Conservation (phyloP, 148 eudicot species). For the Rhododendron griersonianum region DNA sequence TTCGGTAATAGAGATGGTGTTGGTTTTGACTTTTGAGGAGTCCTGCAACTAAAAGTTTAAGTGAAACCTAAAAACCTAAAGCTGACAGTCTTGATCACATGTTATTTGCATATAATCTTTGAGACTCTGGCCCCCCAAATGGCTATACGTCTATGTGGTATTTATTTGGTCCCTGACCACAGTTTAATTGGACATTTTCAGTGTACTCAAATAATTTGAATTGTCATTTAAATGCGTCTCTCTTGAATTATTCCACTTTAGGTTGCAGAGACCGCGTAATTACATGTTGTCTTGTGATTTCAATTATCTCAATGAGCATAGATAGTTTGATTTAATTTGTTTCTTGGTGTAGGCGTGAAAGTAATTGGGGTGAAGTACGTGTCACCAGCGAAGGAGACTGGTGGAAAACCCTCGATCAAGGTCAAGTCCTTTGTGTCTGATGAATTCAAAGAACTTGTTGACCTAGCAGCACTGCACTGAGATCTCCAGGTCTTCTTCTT, state of each 20-base stretch:
- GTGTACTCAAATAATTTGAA: not conserved
- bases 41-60: not conserved
- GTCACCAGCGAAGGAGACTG: slow-evolving; percentile 44
- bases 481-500: not conserved
- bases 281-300: not conserved
- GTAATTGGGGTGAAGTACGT: slow-evolving; percentile 65
- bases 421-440: slow-evolving; percentile 66
- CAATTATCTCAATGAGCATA: not conserved
- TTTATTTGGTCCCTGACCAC: not conserved
- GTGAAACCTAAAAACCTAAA: not conserved
- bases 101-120: not conserved
- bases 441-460: slow-evolving; percentile 49
- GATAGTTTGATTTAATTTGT: not conserved
- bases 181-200: not conserved
- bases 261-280: not conserved
- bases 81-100: not conserved
- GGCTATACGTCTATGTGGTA: not conserved
- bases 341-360: slow-evolving; percentile 44
- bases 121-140: not conserved
- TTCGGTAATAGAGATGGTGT: not conserved
- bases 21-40: not conserved
- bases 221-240: not conserved
- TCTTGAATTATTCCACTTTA: not conserved
- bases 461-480: slow-evolving; percentile 49
- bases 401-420: slow-evolving; percentile 22